Evolutionary conservation across 2,329 filamentous ascomycete genomes (phyloP), one percentile per base, ranked within the genome.

Genomic region (Colletotrichum siamense): DNA sequence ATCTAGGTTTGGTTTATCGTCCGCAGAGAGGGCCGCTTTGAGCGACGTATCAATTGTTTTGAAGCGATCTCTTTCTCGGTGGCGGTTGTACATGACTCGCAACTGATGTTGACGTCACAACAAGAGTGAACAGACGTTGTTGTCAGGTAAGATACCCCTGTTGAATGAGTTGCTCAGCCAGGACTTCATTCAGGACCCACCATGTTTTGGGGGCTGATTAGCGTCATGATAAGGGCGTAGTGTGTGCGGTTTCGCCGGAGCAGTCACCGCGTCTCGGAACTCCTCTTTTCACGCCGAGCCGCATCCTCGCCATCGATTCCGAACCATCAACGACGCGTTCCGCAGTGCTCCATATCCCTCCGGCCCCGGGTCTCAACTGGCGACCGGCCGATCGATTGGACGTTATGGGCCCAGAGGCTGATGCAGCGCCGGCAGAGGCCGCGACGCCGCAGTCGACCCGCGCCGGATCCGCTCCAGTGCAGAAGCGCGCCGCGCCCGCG

Each of bases 401-500:
- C 24, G 62, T 73, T 2, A 73, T 76, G 73, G 57, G 69, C 44
- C 64, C 57, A 64, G 62, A 72, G 22, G 34, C 44, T 7, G 73
- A 57, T n/a, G 30, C 12, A 2, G 44, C 1, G 18, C 55, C 52
- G 28, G 67, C 32, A 12, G 64, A 64, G 28, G 69, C 73, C 44
- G 57, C 71, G 63, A 69, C 69, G 26, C 64, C 69, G 44, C 70
- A 55, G 16, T 44, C 69, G 57, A 68, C 63, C 24, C 30, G 32
- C n/a, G 63, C 73, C 22, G 34, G 70, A 16, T 76, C 69, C 73
- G 73, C 69, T 44, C 32, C 64, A n/a, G 69, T 57, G 2, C 73
- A 63, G 62, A 76, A 76, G 73, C 73, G 73, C 44, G 39, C 73
- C n/a, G 73, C 57, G 32, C 57, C 73, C 10, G 57, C n/a, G 12